Base-by-base conservation (phyloP, 345 rosid genomes). In the Erysimum cheiranthoides region DNA sequence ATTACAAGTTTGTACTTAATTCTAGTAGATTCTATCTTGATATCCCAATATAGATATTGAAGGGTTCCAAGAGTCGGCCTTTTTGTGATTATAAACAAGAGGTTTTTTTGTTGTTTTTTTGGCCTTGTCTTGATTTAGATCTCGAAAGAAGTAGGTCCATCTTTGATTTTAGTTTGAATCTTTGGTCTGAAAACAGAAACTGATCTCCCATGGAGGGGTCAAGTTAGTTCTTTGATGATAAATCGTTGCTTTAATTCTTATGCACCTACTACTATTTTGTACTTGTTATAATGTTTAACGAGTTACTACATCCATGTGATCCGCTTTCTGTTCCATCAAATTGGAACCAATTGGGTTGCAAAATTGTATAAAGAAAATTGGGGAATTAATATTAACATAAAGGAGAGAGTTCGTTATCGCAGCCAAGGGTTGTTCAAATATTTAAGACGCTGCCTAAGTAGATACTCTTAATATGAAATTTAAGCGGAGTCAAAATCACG, bases 381-480 rank as follows among this genome's bases (percentile, higher is more conserved):
- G 5, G 3, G 17, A 35, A 14, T 47, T 13, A 8, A 36, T 46
- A 27, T 45, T 25, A 5, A 57, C 12, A 46, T 52, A 66, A 18
- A 49, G 68, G 68, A 49, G 62, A 60, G 25, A n/a, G 36, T 58
- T 51, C 50, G 31, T 31, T 18, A 30, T 68, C 45, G 47, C 61
- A 30, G 28, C 61, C 60, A 74, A 30, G 6, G 46, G 68, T 75
- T 59, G 79, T 75, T 67, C 79, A 60, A 57, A 13, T 67, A 68
- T 68, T 75, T 49, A 75, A 68, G 73, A 68, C 9, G 68, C 54
- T 75, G 62, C 30, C 53, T 60, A 60, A 68, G 73, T 68, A 40
- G 79, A 75, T 60, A 60, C 67, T 60, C 47, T n/a, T 14, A 30
- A 30, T 53, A 67, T 59, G 78, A 13, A 67, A 17, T 38, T 49